A percentile compares a stretch with the other conserved stretches of the same genome.
Evolutionary conservation across 2,329 filamentous ascomycete species (phyloP).

Genomic region (Monilinia vaccinii-corymbosi): DNA sequence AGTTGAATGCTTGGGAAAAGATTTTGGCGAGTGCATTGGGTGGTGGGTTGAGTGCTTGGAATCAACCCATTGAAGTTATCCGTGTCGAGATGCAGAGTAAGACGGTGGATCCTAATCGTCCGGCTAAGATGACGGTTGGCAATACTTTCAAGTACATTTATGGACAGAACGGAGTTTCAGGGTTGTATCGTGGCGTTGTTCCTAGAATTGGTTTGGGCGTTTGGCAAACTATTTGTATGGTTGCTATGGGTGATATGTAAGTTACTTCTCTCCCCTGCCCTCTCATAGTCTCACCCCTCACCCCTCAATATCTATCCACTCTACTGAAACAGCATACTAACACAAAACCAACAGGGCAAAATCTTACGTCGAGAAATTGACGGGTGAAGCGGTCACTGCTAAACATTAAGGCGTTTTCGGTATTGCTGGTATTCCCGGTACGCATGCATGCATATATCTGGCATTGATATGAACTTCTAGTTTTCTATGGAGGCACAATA

Average conservation of each 20-base stretch:
- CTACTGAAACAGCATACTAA: constrained; percentile 10
- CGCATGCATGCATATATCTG: background rate
- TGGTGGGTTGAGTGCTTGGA: constrained; percentile 95
- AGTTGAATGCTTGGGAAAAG: constrained; percentile 76
- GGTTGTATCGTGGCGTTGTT: constrained; percentile 90
- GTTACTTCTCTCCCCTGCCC: constrained; percentile 30
- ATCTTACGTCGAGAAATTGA: constrained; percentile 57
- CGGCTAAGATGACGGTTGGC: constrained; percentile 97
- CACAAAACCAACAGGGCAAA: constrained; percentile 46
- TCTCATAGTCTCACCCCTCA: background rate
- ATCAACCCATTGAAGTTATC: constrained; percentile 99
- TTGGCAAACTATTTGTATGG: constrained; percentile 99
- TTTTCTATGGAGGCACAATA: background rate
- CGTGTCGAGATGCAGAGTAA: constrained; percentile 99
- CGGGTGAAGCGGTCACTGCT: constrained; percentile 53
- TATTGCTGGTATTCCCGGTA: background rate
- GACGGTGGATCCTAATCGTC: constrained; percentile 92
- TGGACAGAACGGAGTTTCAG: constrained; percentile 74
- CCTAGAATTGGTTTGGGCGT: constrained; percentile 90
- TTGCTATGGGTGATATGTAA: constrained; percentile 95
- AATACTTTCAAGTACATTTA: constrained; percentile 87
- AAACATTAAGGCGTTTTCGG: constrained; percentile 49
- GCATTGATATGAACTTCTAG: background rate
- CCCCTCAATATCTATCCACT: too few species aligned
- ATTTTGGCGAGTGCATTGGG: constrained; percentile 77